Conservation (phyloP, 176 grass and related monocot genomes). For the Rhipidocladum racemiflorum region DNA sequence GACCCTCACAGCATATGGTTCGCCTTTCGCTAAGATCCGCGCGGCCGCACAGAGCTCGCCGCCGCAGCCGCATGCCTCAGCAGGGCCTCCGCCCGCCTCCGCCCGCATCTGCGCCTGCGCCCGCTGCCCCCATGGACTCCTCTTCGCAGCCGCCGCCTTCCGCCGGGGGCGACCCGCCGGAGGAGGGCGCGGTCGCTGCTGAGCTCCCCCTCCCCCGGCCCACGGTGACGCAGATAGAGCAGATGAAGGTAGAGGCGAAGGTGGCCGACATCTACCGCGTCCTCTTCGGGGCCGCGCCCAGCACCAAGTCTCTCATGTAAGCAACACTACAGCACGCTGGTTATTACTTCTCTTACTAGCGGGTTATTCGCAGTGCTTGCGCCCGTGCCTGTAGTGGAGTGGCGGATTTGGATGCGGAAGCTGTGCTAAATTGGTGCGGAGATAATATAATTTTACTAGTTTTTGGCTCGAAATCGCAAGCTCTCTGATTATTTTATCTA, state of each 20-base stretch:
- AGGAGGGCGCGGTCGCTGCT: background rate
- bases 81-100: background rate
- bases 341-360: background rate
- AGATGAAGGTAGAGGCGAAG: conserved; percentile 67
- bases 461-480: background rate
- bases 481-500: background rate
- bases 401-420: background rate
- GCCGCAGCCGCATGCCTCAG: background rate
- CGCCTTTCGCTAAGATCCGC: conserved; percentile 28
- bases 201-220: conserved; percentile 40
- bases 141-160: conserved; percentile 18
- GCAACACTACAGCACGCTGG: background rate
- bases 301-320: conserved; percentile 63
- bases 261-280: conserved; percentile 69
- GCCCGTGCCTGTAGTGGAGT: background rate
- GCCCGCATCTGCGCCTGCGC: background rate
- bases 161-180: background rate
- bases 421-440: background rate
- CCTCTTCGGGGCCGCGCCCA: conserved; percentile 45
- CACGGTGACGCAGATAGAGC: conserved; percentile 76
- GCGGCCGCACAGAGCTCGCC: conserved; percentile 23
- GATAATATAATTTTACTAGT: background rate
- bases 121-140: conserved; percentile 39
- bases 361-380: background rate
- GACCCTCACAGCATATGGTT: background rate